These are phyloP conservation scores for Rhizomucor pusillus DNA, from an alignment of 371 early-diverging fungal genomes.

Conservation along the genomic window DNA sequence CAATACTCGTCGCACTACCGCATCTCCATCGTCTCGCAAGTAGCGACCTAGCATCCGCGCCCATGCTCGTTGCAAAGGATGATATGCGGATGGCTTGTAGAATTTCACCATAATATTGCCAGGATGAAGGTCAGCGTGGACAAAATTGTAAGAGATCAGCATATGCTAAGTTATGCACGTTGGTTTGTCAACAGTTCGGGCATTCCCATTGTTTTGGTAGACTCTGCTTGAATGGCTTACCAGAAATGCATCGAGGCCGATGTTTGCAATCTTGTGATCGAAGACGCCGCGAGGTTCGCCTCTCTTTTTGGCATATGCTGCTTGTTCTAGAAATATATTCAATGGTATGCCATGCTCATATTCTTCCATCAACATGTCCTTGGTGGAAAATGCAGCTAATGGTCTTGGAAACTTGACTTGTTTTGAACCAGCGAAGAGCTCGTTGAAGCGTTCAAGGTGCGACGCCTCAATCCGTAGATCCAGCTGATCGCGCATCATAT, in stretches of 20 bases:
- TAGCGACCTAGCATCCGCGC: constrained; percentile 30
- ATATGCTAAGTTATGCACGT: constrained; percentile 62
- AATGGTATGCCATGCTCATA: constrained; percentile 79
- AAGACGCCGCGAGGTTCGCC: constrained; percentile 44
- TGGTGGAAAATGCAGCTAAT: constrained; percentile 55
- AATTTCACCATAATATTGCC: constrained; percentile 93
- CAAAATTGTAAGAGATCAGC: constrained; percentile 90
- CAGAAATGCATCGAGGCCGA: constrained; percentile 63
- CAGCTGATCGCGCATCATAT: constrained; percentile 91
- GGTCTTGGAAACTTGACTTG: constrained; percentile 74
- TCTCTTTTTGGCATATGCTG: constrained; percentile 21
- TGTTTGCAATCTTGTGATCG: constrained; percentile 72
- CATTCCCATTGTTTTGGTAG: neutral
- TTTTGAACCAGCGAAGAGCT: constrained; percentile 59
- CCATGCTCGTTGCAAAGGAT: constrained; percentile 54
- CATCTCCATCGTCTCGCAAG: constrained; percentile 40
- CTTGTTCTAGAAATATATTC: constrained; percentile 63
- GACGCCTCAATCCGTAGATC: constrained; percentile 84
- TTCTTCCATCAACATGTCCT: constrained; percentile 81
- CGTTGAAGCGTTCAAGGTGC: constrained; percentile 70
- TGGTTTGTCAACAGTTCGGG: neutral
- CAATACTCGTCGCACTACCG: constrained; percentile 31
- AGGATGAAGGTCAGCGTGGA: constrained; percentile 93
- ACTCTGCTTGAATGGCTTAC: constrained; percentile 20
- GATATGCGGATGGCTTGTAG: constrained; percentile 62